Evolutionary conservation across 1,284 basidiomycete species (phyloP).

Genomic region (Lentinus polychrous): DNA sequence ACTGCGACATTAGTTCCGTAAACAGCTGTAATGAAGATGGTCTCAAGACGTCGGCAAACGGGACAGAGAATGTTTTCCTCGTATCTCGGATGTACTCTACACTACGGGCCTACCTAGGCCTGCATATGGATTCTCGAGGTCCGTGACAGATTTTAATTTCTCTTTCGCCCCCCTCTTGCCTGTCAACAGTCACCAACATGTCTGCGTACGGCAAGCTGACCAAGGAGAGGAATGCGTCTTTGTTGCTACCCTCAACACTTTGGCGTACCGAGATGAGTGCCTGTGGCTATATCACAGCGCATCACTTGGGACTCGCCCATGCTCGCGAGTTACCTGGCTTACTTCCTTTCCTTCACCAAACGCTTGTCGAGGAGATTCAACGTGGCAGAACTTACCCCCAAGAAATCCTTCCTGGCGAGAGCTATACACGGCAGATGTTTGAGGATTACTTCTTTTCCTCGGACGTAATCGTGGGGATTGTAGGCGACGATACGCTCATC

Average conservation of each 20-base stretch:
- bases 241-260: slow-evolving; percentile 19
- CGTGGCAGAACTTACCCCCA: slow-evolving; percentile 83
- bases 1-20: too few relatives aligned
- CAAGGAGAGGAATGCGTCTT: slow-evolving; percentile 1
- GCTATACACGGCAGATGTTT: slow-evolving; percentile 50
- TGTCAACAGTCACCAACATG: too few relatives aligned
- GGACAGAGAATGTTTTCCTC: too few relatives aligned
- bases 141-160: too few relatives aligned
- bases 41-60: too few relatives aligned
- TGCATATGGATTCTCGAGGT: too few relatives aligned
- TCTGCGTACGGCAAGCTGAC: slow-evolving; percentile 27
- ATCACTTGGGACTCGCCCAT: slow-evolving; percentile 54
- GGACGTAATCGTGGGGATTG: slow-evolving; percentile 70
- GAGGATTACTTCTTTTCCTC: slow-evolving; percentile 69
- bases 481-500: slow-evolving; percentile 21
- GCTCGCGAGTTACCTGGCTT: slow-evolving; percentile 41
- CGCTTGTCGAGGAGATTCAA: slow-evolving; percentile 72
- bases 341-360: slow-evolving; percentile 49
- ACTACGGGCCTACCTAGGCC: too few relatives aligned
- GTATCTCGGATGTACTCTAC: too few relatives aligned
- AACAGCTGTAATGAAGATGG: too few relatives aligned
- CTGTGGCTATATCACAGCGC: slow-evolving; percentile 40
- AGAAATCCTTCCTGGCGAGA: slow-evolving; percentile 38
- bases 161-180: too few relatives aligned
- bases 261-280: slow-evolving; percentile 16